A percentile compares a stretch with the other conserved stretches of the same genome.
phyloP scores from a whole-genome alignment of 805 yeast genomes.

The Kodamaea hsintzibuensis region DNA sequence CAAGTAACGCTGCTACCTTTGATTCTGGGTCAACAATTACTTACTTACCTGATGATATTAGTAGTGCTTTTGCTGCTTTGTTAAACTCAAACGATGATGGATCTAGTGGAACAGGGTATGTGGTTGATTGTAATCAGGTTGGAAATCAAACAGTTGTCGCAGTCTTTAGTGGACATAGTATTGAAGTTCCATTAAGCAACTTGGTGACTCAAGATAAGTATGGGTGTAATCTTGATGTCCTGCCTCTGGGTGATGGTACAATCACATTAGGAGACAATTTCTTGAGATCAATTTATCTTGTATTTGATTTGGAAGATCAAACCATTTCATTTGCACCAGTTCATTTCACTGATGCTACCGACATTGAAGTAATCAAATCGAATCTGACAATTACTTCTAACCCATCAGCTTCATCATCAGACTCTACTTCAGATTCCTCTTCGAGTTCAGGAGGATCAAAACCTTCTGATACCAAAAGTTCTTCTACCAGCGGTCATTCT shows the following conservation, averaged over 20 bases:
- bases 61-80: background rate
- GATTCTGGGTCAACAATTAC: background rate
- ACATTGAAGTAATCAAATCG: conserved; percentile 28
- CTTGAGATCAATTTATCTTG: conserved; percentile 26
- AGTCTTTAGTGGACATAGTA: background rate
- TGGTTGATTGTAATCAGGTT: background rate
- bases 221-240: conserved; percentile 20
- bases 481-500: background rate
- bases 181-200: conserved; percentile 14
- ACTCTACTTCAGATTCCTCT: background rate
- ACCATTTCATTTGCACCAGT: conserved; percentile 26
- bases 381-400: too few species aligned
- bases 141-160: background rate
- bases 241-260: conserved; percentile 15
- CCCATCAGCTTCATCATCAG: background rate
- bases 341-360: conserved; percentile 16
- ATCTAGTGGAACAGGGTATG: background rate
- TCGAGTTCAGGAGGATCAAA: background rate
- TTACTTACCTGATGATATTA: background rate
- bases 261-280: conserved; percentile 34
- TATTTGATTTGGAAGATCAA: conserved; percentile 27
- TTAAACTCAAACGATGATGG: background rate
- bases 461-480: background rate
- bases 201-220: conserved; percentile 1
- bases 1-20: background rate